Conservation (phyloP, 768 basidiomycete genomes). For the Mycena vitilis region DNA sequence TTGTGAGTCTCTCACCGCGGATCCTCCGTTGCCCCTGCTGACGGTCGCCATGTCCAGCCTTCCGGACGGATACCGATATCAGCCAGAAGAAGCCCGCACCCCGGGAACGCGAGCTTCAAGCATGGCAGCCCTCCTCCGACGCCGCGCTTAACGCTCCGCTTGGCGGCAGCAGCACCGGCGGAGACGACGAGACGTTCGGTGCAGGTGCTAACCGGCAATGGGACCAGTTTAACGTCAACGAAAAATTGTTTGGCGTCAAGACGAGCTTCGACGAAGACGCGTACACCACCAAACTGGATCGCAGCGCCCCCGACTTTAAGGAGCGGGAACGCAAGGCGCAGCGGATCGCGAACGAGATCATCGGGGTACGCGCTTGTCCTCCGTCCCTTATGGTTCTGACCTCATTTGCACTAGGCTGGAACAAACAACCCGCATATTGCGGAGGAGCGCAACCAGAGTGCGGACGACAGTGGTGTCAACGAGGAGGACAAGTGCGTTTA, state of each 20-base stretch:
- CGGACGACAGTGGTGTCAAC: constrained; percentile 81
- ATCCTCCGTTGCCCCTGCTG: constrained; percentile 19
- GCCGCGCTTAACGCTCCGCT: constrained; percentile 41
- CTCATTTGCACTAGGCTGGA: constrained; percentile 54
- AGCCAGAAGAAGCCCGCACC: constrained; percentile 61
- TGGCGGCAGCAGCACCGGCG: constrained; percentile 50
- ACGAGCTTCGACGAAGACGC: constrained; percentile 93
- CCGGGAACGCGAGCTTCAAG: constrained; percentile 84
- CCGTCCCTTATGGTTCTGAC: constrained; percentile 12
- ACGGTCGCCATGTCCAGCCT: constrained; percentile 58
- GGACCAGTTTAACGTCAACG: constrained; percentile 97
- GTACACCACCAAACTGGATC: constrained; percentile 95
- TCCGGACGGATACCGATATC: constrained; percentile 88
- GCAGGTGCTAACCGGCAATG: constrained; percentile 63
- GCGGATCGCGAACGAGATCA: constrained; percentile 91
- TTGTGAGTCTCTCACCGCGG: constrained; percentile 58
- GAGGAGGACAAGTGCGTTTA: constrained; percentile 94
- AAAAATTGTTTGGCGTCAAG: constrained; percentile 91
- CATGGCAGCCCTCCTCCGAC: constrained; percentile 71
- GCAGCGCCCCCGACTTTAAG: constrained; percentile 85
- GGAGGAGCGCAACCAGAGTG: constrained; percentile 80
- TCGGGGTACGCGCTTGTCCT: constrained; percentile 67
- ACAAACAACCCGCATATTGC: constrained; percentile 87
- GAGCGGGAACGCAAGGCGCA: constrained; percentile 90
- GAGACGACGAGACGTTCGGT: constrained; percentile 81